Base-by-base conservation (phyloP, 2,329 filamentous ascomycete species). In the Tolypocladium ovalisporum region DNA sequence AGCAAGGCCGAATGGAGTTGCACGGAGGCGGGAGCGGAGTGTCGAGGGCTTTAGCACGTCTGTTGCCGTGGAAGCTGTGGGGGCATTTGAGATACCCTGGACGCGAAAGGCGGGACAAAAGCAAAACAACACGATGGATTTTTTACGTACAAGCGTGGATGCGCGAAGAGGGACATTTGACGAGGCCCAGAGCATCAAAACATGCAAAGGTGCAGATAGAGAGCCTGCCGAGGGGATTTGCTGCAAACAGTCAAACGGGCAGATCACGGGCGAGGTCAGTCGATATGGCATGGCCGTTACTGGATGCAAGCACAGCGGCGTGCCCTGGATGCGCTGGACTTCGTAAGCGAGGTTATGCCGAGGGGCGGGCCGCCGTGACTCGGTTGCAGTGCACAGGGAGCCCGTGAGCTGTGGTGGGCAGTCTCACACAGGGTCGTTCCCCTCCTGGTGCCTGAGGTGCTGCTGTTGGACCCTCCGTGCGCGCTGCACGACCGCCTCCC, bases 41-140 rank as follows among this genome's bases (percentile, higher is more conserved):
- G 47, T 12, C 47, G 27, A 51, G 17, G 54, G 47, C 47, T 58
- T 52, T 52, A 54, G 52, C 51, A 54, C 29, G 52, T 35, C 54
- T 57, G 61, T 64, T 64, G 61, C 61, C 44, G 49, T 59, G 62
- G 63, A 64, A 63, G 61, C 51, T 15, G 47, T 52, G 47, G 47
- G 42, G 47, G 29, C 29, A 47, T 47, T 61, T 57, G 42, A 58
- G 58, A 57, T 59, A 56, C 58, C n/a, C 29, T 56, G 47, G 53
- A 53, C 42, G 27, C 15, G 19, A 51, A 51, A n/a, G 29, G 47
- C 47, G 42, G 35, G n/a, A 57, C 51, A 54, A 49, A 29, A 55
- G 55, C 24, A 57, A n/a, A 57, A 57, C 22, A 17, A 22, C 52
- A 39, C 40, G 37, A 24, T n/a, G 19, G 29, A 42, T 40, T 40